Base-by-base conservation (phyloP, 371 early-diverging fungal species). In the Cokeromyces recurvatus region DNA sequence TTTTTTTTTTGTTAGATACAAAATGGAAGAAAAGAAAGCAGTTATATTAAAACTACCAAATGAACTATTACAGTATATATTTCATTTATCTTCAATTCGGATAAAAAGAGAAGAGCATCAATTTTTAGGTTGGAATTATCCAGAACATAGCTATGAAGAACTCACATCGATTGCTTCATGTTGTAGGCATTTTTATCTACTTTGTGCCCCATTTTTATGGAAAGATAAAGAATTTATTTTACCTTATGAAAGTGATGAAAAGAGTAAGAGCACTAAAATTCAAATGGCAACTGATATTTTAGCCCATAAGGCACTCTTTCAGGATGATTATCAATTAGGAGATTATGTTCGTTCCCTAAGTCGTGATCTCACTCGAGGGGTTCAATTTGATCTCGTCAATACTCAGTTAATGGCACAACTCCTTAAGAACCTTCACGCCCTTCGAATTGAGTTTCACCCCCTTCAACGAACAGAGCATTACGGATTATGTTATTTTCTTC, bases 191-290 rank as follows among this genome's bases (percentile, higher is more conserved):
- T 38, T 71, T 9, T 74, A 71, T 46, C 31, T 58, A 1, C 31
- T 71, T 1, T 64, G 66, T 21, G 54, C 61, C n/a, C 75, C 75
- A 0, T 66, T 55, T 34, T 52, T 74, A 19, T 74, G 75, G 75
- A 61, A 64, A 48, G 63, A 71, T 31, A 70, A 74, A 40, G 75
- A 71, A 38, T 70, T 74, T 39, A 66, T 74, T n/a, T 27, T 74
- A 12, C 71, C 71, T 16, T 45, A 59, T 17, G 65, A 61, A 37
- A 53, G 66, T 14, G 70, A 69, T 36, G 44, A 67, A 27, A 58
- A 43, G 27, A 47, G 37, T n/a, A 43, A 46, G 10, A 36, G 45
- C 14, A 32, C 48, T 22, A 32, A 20, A 10, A 54, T 63, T 2
- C 63, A 57, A 11, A 57, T 60, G 41, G 70, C 74, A 2, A 74